Evolutionary conservation across 345 rosid species (phyloP), one percentile per base, ranked within the genome.

Genomic region (Arabis alpina): DNA sequence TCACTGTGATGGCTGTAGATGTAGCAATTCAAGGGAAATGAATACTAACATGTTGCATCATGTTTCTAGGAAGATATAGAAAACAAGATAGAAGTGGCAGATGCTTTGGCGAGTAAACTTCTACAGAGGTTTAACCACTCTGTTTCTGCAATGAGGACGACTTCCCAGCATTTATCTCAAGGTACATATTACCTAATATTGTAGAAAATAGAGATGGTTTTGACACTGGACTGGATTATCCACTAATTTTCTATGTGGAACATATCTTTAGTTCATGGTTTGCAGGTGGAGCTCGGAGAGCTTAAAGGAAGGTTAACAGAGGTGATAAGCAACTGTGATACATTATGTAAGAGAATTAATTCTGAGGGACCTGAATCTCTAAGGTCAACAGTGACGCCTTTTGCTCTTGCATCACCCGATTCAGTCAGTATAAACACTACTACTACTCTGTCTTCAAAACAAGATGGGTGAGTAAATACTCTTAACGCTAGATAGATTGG

Each of bases 211-310:
- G 16, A 41, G 27, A 15, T 61, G 24, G 6, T 2, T 3, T 23
- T 27, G 58, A 32, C 62, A 34, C 41, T 24, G 28, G 56, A 43
- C 65, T 34, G 12, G 16, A 42, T 16, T 55, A 5, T 53, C 28
- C 53, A 54, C 51, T 59, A 6, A 15, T 51, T 54, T 56, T 34
- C 6, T 71, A 68, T 3, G 60, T 64, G 28, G 57, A 28, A 76
- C 28, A 64, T 64, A 12, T 41, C 36, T 77, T 76, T 75, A 91
- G 99, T 88, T 83, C 96, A 89, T 80, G 37, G 82, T 13, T 73
- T 94, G 82, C 87, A 91, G 83, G 95, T 94, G 57, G 97, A 91
- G 79, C 85, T 94, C 25, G 96, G 97, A 37, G 97, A 89, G 72
- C 87, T 88, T 10, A 89, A 91, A 81, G 98, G 99, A 48, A 81